A percentile compares a stretch with the other conserved stretches of the same genome.
Evolutionary conservation across 208 protist species (phyloP).

Genomic region (Trypanosoma vivax): DNA sequence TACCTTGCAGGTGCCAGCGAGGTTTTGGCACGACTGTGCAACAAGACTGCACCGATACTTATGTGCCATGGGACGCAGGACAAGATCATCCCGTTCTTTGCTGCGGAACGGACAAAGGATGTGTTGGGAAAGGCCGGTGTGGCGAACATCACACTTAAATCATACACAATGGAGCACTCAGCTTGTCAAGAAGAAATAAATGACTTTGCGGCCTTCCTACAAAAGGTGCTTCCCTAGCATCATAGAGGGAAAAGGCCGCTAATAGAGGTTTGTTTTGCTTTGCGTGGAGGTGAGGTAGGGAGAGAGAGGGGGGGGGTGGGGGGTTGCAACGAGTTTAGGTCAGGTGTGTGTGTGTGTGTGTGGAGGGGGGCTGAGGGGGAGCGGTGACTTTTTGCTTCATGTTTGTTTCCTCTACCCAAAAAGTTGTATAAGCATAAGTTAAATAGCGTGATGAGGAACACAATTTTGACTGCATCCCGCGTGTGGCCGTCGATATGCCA

Average conservation of each 20-base stretch:
- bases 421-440: too few relatives aligned
- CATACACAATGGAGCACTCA: conserved; percentile 84
- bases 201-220: conserved; percentile 53
- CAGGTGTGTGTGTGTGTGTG: too few relatives aligned
- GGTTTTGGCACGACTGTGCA: conserved; percentile 35
- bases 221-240: conserved; percentile 34
- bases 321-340: too few relatives aligned
- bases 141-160: conserved; percentile 35
- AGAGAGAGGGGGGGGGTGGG: too few relatives aligned
- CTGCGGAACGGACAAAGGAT: conserved; percentile 36
- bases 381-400: too few relatives aligned
- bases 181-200: conserved; percentile 62
- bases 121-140: conserved; percentile 35
- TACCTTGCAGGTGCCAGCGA: conserved; percentile 57
- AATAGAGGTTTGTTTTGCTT: neutral
- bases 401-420: too few relatives aligned
- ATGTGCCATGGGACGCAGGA: conserved; percentile 81
- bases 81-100: conserved; percentile 58
- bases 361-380: too few relatives aligned
- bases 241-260: too few relatives aligned
- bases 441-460: too few relatives aligned
- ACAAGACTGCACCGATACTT: conserved; percentile 33
- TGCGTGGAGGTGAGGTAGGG: neutral
- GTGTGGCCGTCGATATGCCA: too few relatives aligned
- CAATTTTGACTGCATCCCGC: too few relatives aligned